A percentile compares a stretch with the other conserved stretches of the same genome.
Evolutionary conservation across 108 stramenopile genomes (phyloP).

Genomic region (Epithemia pelagica): DNA sequence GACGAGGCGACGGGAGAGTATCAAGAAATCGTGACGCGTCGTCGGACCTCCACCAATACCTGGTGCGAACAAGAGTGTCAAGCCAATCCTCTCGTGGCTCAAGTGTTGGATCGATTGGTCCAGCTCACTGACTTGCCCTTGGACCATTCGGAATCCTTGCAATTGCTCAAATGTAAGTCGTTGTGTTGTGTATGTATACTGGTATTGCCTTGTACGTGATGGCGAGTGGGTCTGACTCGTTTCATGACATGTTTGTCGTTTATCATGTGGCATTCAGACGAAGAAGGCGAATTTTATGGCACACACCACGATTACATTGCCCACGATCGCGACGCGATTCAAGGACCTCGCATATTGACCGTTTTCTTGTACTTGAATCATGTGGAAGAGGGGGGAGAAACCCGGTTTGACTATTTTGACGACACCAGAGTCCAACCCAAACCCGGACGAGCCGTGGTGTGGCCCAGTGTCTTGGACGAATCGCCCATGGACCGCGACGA

Average conservation of each 20-base stretch:
- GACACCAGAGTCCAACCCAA: conserved; percentile 55
- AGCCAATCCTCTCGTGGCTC: conserved; percentile 25
- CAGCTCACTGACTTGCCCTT: conserved; percentile 30
- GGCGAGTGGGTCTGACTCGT: background rate
- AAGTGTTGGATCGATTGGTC: conserved; percentile 47
- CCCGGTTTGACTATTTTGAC: conserved; percentile 59
- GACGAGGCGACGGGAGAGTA: conserved; percentile 51
- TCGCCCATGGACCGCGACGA: conserved; percentile 48
- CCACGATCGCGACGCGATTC: conserved; percentile 7
- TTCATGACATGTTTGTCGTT: background rate
- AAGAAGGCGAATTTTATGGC: background rate
- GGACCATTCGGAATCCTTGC: conserved; percentile 66
- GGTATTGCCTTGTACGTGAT: background rate
- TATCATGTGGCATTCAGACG: background rate
- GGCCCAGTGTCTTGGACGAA: conserved; percentile 71
- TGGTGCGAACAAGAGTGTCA: conserved; percentile 65
- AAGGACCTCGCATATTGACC: conserved; percentile 73
- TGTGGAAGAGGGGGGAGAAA: conserved; percentile 85
- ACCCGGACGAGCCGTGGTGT: conserved; percentile 72
- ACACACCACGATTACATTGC: background rate
- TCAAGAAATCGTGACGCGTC: background rate
- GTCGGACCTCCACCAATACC: conserved; percentile 51
- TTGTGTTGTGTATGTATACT: background rate
- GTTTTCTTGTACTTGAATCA: conserved; percentile 83
- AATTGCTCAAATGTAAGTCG: conserved; percentile 34